phyloP scores from a whole-genome alignment of 345 rosid species.

The Brassica rapa region DNA sequence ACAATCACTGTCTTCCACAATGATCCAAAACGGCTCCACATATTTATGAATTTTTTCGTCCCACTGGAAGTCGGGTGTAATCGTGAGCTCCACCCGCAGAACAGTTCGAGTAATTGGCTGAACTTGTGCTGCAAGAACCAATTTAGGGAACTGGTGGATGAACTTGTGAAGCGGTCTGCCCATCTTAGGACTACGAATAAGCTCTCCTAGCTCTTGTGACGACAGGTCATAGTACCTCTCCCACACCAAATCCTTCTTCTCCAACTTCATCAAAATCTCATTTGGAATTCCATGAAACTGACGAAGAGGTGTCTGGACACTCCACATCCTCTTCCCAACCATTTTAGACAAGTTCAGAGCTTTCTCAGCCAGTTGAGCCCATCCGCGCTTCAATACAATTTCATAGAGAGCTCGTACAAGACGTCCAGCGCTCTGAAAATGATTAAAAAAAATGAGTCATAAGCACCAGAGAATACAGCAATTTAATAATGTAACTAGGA shows the following conservation, averaged over 20 bases:
- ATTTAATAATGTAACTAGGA: no score
- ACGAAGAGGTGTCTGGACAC: conserved; percentile 82
- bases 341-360: conserved; percentile 70
- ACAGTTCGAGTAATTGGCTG: conserved; percentile 90
- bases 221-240: conserved; percentile 92
- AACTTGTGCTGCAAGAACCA: conserved; percentile 80
- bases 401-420: conserved; percentile 22
- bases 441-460: conserved; percentile 14
- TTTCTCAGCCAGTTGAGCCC: background rate
- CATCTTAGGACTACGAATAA: conserved; percentile 79
- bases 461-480: conserved; percentile 11
- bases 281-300: conserved; percentile 76
- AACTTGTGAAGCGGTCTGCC: conserved; percentile 84
- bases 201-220: conserved; percentile 91
- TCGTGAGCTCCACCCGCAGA: conserved; percentile 77
- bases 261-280: conserved; percentile 69
- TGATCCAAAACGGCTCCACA: conserved; percentile 96
- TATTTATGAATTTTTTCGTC: conserved; percentile 91
- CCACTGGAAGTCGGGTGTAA: conserved; percentile 95
- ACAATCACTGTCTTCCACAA: conserved; percentile 92
- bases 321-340: conserved; percentile 92
- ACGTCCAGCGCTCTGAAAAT: conserved; percentile 81
- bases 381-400: background rate
- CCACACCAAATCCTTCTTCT: conserved; percentile 97
- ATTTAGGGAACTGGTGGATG: conserved; percentile 90